These are phyloP conservation scores for Penicillium sp. DNA, from an alignment of 2,329 filamentous ascomycete genomes.

Conservation along the genomic window DNA sequence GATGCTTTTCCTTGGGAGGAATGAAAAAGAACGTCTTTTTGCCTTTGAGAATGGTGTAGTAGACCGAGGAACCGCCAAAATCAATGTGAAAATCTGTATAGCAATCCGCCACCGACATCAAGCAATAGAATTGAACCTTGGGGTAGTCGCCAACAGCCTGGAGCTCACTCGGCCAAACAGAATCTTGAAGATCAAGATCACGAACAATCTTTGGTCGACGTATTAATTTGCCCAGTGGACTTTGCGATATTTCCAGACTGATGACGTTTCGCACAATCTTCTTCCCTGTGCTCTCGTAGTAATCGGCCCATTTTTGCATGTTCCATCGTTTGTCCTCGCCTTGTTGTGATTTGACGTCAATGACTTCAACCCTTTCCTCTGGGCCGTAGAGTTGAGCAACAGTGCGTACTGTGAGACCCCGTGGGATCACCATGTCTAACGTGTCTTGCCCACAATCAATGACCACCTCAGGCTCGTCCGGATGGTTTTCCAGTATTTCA, in stretches of 20 bases:
- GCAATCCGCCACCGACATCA: conserved; percentile 68
- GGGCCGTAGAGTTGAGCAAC: conserved; percentile 62
- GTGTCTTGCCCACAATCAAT: conserved; percentile 61
- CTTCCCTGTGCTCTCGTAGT: conserved; percentile 57
- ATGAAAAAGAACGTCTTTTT: conserved; percentile 71
- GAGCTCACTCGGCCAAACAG: conserved; percentile 49
- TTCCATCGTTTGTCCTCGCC: conserved; percentile 63
- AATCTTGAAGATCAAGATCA: conserved; percentile 54
- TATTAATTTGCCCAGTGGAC: conserved; percentile 58
- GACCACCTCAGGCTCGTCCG: conserved; percentile 37
- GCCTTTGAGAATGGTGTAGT: conserved; percentile 66
- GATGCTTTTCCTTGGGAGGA: conserved; percentile 62
- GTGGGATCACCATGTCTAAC: conserved; percentile 65
- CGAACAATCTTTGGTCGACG: conserved; percentile 62
- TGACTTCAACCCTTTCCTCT: conserved; percentile 61
- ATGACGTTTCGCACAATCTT: conserved; percentile 67
- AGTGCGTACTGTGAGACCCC: conserved; percentile 59
- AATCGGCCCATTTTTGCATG: conserved; percentile 64
- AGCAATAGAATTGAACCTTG: conserved; percentile 64
- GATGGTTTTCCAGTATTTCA: conserved; percentile 30
- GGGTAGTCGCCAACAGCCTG: conserved; percentile 55
- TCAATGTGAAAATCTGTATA: conserved; percentile 71
- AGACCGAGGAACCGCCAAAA: conserved; percentile 67
- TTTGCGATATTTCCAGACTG: conserved; percentile 64
- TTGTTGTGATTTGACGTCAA: conserved; percentile 67